These are phyloP conservation scores for Orobanche coerulescens DNA, from an alignment of 257 asterid genomes.

Conservation along the genomic window DNA sequence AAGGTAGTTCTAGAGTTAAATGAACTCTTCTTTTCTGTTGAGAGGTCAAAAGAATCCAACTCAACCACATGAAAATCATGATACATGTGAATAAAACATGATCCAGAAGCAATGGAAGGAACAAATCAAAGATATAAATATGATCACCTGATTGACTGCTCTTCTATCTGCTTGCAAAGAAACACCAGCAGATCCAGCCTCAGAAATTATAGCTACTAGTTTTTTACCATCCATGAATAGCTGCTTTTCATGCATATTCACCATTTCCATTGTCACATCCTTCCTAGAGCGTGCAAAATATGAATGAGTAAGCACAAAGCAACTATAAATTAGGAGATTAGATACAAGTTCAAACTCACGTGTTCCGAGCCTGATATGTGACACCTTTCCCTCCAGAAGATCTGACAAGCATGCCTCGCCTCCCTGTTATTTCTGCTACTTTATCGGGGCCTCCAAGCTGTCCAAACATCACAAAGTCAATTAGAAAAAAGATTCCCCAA, in stretches of 20 bases:
- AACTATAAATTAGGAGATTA: constrained; percentile 13
- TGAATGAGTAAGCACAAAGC: constrained; percentile 22
- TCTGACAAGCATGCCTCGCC: constrained; percentile 95
- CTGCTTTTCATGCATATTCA: constrained; percentile 95
- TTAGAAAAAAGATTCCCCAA: constrained; percentile 2
- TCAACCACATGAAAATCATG: constrained; percentile 19
- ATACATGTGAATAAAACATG: constrained; percentile 11
- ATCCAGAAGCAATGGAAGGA: constrained; percentile 6
- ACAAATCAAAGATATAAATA: constrained; percentile 13
- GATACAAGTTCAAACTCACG: constrained; percentile 54
- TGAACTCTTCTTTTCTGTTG: constrained; percentile 95
- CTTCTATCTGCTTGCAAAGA: constrained; percentile 98
- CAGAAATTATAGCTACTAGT: constrained; percentile 86
- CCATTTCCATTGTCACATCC: constrained; percentile 98
- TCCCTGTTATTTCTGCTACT: constrained; percentile 96
- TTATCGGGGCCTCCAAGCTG: constrained; percentile 98
- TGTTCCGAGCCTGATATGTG: constrained; percentile 88
- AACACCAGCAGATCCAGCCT: constrained; percentile 99
- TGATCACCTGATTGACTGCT: constrained; percentile 78
- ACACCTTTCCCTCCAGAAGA: constrained; percentile 91
- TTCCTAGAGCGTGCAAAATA: constrained; percentile 43
- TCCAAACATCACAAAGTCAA: constrained; percentile 22
- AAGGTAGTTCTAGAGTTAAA: constrained; percentile 89
- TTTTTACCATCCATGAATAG: constrained; percentile 93
- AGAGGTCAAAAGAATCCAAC: constrained; percentile 24